A percentile compares a stretch with the other conserved stretches of the same genome.
These are phyloP conservation scores for Fusarium luffae DNA, from an alignment of 2,329 filamentous ascomycete species.

Conservation along the genomic window DNA sequence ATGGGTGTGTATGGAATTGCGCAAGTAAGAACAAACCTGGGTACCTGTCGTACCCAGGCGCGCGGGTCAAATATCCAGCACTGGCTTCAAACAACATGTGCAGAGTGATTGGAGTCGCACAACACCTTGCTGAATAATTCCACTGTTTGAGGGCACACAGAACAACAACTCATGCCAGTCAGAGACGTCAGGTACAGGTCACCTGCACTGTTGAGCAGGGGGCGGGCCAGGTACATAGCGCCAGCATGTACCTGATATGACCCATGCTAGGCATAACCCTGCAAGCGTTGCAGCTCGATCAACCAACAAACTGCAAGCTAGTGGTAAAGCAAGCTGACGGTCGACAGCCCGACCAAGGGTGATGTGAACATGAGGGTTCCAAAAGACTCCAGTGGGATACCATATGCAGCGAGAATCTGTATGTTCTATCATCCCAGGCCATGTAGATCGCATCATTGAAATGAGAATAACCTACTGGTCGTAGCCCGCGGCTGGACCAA, in stretches of 20 bases:
- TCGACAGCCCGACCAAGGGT: constrained; percentile 11
- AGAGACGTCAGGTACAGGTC: constrained; percentile 53
- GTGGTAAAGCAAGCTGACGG: constrained; percentile 31
- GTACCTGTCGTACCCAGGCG: constrained; percentile 24
- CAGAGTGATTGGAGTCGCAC: constrained; percentile 24
- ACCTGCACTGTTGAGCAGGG: constrained; percentile 50
- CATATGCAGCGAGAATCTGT: background rate
- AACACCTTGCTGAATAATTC: constrained; percentile 36
- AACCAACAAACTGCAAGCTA: constrained; percentile 30
- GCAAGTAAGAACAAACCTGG: constrained; percentile 10
- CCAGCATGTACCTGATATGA: constrained; percentile 44
- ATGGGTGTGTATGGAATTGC: constrained; percentile 23
- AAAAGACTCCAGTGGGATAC: background rate
- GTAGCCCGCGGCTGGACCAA: constrained; percentile 17
- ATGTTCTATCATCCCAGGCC: background rate
- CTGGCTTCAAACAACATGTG: constrained; percentile 6
- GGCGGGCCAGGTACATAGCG: constrained; percentile 51
- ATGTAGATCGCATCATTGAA: background rate
- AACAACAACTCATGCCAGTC: constrained; percentile 33
- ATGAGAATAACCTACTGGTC: constrained; percentile 2
- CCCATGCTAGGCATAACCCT: constrained; percentile 41
- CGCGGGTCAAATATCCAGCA: constrained; percentile 25
- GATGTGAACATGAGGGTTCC: constrained; percentile 8
- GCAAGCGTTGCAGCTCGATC: constrained; percentile 39
- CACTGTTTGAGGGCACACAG: constrained; percentile 10